phyloP scores from a whole-genome alignment of 768 basidiomycete species.

The Mycena chlorophos region DNA sequence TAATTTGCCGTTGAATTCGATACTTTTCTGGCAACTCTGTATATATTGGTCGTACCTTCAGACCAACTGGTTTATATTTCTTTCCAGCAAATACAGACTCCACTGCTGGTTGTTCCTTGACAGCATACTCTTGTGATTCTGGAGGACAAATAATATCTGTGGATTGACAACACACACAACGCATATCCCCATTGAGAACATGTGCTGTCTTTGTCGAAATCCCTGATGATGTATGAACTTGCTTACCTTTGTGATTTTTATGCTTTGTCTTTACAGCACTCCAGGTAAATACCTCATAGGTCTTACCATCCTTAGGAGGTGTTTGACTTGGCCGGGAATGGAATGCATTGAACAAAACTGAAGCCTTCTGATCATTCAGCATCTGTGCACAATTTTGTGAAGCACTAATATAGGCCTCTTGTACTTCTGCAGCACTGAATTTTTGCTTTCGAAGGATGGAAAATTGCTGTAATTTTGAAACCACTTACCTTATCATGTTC shows the following conservation, averaged over 20 bases:
- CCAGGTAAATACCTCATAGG: too few species aligned
- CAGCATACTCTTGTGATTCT: slow-evolving; percentile 1
- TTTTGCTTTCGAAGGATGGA: slow-evolving; percentile 3
- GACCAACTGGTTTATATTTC: slow-evolving; percentile 25
- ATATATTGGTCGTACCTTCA: slow-evolving; percentile 22
- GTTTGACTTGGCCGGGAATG: too few species aligned
- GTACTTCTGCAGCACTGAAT: background rate
- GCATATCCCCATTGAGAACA: background rate
- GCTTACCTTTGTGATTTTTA: slow-evolving; percentile 5
- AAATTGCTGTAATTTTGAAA: background rate
- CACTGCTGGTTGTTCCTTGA: background rate
- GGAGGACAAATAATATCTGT: background rate
- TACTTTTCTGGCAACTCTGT: slow-evolving; percentile 23
- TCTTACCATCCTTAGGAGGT: too few species aligned
- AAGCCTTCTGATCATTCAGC: background rate
- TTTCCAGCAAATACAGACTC: slow-evolving; percentile 9
- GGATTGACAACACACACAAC: too few species aligned
- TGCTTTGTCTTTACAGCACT: background rate
- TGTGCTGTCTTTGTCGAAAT: background rate
- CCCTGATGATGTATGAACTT: background rate
- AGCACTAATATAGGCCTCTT: slow-evolving; percentile 5
- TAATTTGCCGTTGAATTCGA: slow-evolving; percentile 17
- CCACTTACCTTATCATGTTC: background rate
- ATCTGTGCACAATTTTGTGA: background rate
- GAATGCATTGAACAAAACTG: background rate